Base-by-base conservation (phyloP, 306 rosid genomes). In the Trifolium repens region DNA sequence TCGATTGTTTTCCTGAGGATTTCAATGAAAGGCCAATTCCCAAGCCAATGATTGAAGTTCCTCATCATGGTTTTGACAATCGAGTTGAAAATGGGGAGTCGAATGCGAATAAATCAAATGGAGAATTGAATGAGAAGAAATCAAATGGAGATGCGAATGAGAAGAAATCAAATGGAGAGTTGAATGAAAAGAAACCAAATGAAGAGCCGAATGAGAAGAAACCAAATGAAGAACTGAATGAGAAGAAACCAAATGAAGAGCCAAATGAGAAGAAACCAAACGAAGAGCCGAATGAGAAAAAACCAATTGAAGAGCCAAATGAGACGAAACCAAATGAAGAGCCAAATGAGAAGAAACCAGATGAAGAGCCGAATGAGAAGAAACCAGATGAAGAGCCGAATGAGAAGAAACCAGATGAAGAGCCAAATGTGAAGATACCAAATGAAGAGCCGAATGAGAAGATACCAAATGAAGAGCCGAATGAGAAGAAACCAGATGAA, bases 31-130 rank as follows among this genome's bases (percentile, higher is more conserved):
- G 97, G 57, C 90, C 87, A 5, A 49, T 80, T 70, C 97, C 99
- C 44, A 88, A 13, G 75, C 93, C 99, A 79, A 90, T 94, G 97
- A 74, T 80, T 64, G 93, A 92, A 84, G 96, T 88, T 80, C 98
- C 96, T 59, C 91, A 92, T 79, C 92, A 89, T 57, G 88, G 87
- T 63, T 90, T 90, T 76, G 96, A 94, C 47, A 87, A 82, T 80
- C 84, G 69, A 77, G 86, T 78, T 50, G 97, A 89, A 77, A 90
- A 89, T 73, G 91, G 84, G 74, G 93, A 67, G 14, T 76, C 92
- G 5, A 80, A 32, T n/a, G 97, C 88, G 84, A 94, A 90, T 82
- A 90, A 90, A 73, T 68, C 82, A 30, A 61, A 61, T 61, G 67
- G 43, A 32, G 67, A 61, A 9, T 61, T n/a, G 22, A n/a, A 26